Evolutionary conservation across 2,329 filamentous ascomycete genomes (phyloP), one percentile per base, ranked within the genome.

Genomic region (Fusarium sp.): DNA sequence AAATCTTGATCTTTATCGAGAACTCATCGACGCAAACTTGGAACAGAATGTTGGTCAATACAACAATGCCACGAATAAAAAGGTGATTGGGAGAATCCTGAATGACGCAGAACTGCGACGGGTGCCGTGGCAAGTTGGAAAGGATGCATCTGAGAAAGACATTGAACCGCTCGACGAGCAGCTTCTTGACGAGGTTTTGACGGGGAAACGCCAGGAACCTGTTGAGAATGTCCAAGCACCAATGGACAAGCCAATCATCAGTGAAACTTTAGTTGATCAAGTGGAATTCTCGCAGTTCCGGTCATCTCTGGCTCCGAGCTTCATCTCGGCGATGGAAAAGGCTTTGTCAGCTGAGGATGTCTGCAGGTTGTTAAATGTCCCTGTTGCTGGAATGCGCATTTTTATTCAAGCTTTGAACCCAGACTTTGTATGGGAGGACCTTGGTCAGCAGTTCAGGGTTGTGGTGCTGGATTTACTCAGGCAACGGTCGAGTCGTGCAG

Each of bases 101-200:
- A 41, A 33, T 7, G 56, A 59, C 13, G 56, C 56, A 0, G 56
- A 59, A 32, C 59, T 38, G 17, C 6, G 7, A 6, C 33, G 56
- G 0, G 21, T 21, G 0, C 48, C 56, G 6, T 59, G 56, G 56
- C 54, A 59, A 38, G 54, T 59, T 15, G 56, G 56, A 4, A 35
- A n/a, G 4, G 25, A 47, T 2, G 6, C 27, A 21, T 29, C 33
- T 19, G 56, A 38, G 25, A 42, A 41, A 1, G 19, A 41, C 6
- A 4, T 54, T 2, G 56, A 59, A 0, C 41, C 48, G 9, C 54
- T 59, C 1, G 54, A 59, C 2, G 48, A 59, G 14, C 21, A 7
- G 3, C 59, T 59, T 1, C 31, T 59, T 0, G 14, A 59, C 2
- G 7, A 48, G 3, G 17, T 59, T 2, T 19, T 59, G 0, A 59